phyloP scores from a whole-genome alignment of 441 rosid genomes.

The Bruguiera hainesii region DNA sequence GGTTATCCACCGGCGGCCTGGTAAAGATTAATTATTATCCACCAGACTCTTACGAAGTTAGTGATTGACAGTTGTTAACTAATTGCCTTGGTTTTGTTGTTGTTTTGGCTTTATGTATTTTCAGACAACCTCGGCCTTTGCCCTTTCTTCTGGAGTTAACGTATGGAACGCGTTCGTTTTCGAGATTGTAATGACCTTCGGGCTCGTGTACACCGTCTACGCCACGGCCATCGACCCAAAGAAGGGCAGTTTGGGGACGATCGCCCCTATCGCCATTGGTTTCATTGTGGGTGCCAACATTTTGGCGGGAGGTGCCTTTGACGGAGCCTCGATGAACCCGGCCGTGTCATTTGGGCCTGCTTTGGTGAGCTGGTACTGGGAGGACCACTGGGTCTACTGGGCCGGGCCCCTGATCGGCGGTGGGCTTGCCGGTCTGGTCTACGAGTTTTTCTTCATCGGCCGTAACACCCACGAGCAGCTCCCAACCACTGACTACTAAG shows the following conservation, averaged over 20 bases:
- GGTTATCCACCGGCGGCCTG: constrained; percentile 65
- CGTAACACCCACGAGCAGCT: constrained; percentile 48
- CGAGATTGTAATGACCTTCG: constrained; percentile 92
- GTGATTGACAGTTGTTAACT: neutral
- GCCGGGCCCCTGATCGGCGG: constrained; percentile 77
- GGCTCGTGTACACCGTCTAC: constrained; percentile 78
- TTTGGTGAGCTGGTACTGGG: constrained; percentile 84
- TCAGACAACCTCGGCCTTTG: constrained; percentile 56
- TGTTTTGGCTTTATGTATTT: neutral
- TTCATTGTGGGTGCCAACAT: constrained; percentile 89
- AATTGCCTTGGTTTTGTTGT: neutral
- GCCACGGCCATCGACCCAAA: constrained; percentile 89
- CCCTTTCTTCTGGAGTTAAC: constrained; percentile 63
- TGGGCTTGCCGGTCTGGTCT: constrained; percentile 69
- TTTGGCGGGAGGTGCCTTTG: constrained; percentile 79
- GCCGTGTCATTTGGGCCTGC: constrained; percentile 96
- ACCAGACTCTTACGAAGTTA: neutral
- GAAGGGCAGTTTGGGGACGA: constrained; percentile 61
- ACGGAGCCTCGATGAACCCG: constrained; percentile 96
- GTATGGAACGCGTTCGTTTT: constrained; percentile 73
- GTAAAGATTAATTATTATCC: constrained; percentile 25
- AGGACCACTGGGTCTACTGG: constrained; percentile 91
- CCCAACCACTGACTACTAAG: constrained; percentile 61
- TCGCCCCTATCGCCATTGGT: constrained; percentile 83
- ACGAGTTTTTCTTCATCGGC: constrained; percentile 64